Evolutionary conservation across 164 flowering plant genomes (phyloP).

Genomic region (Berberis vulgaris): DNA sequence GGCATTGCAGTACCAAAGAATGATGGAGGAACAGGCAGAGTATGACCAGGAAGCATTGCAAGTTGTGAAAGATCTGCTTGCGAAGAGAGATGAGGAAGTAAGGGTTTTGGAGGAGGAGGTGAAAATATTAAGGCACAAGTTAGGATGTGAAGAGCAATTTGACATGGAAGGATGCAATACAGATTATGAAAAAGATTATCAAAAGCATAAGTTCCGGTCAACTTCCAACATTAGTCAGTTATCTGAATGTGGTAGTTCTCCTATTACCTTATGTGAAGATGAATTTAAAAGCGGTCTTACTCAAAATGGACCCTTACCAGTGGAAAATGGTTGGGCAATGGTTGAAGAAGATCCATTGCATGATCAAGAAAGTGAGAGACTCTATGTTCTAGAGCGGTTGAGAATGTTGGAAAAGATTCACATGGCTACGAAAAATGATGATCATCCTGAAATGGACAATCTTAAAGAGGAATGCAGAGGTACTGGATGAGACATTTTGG

Average conservation of each 20-base stretch:
- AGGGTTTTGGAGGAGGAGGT: conserved; percentile 49
- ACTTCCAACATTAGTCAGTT: conserved; percentile 21
- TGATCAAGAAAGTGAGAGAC: conserved; percentile 29
- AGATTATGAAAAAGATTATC: conserved; percentile 13
- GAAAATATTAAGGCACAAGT: conserved; percentile 32
- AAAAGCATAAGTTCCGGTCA: conserved; percentile 18
- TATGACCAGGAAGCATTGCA: conserved; percentile 70
- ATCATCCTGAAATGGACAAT: background rate
- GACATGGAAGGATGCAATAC: conserved; percentile 15
- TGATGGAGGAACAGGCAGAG: conserved; percentile 96
- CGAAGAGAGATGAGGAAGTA: conserved; percentile 51
- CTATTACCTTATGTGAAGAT: conserved; percentile 4
- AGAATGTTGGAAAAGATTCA: conserved; percentile 21
- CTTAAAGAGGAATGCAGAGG: conserved; percentile 4
- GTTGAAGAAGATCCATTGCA: conserved; percentile 17
- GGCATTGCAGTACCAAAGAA: conserved; percentile 81
- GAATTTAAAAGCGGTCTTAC: conserved; percentile 4
- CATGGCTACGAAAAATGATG: background rate
- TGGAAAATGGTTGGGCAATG: conserved; percentile 12
- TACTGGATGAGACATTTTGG: background rate
- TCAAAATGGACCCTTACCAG: conserved; percentile 10
- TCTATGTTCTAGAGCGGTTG: conserved; percentile 21
- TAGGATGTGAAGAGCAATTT: conserved; percentile 11
- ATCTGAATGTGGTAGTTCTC: conserved; percentile 23
- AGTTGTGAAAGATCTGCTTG: conserved; percentile 41